These are phyloP conservation scores for Linnemannia schmuckeri DNA, from an alignment of 192 early-diverging fungal species.

Conservation along the genomic window DNA sequence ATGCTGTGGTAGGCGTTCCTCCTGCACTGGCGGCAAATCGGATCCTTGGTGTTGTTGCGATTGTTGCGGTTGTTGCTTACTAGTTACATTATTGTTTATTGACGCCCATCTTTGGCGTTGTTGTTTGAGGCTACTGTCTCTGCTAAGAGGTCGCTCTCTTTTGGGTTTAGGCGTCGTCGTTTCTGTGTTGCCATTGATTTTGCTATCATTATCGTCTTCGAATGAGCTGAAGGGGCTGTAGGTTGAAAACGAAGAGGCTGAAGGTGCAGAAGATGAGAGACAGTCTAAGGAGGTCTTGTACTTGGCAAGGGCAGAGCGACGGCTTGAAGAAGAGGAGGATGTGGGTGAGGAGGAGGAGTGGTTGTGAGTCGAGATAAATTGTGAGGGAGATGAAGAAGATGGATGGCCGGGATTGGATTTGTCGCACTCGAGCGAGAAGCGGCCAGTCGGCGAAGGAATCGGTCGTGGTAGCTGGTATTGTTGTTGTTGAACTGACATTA, in stretches of 20 bases:
- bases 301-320: no score
- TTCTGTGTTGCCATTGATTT: not conserved
- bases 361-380: not conserved
- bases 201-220: not conserved
- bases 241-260: not conserved
- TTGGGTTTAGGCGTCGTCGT: not conserved
- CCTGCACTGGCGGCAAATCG: slow-evolving; percentile 7
- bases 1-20: slow-evolving; percentile 4
- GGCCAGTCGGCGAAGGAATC: slow-evolving; percentile 3
- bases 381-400: slow-evolving; percentile 7
- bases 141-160: not conserved
- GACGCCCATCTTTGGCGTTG: not conserved
- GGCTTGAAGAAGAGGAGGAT: no score
- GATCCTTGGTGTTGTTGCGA: not conserved
- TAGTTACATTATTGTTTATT: not conserved
- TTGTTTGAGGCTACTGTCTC: not conserved
- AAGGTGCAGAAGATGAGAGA: slow-evolving; percentile 21
- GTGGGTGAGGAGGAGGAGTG: not conserved
- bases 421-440: slow-evolving; percentile 33
- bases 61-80: not conserved
- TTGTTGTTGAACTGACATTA: slow-evolving; percentile 3
- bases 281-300: not conserved
- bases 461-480: not conserved
- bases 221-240: slow-evolving; percentile 8
- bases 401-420: not conserved